phyloP scores from a whole-genome alignment of 2,329 filamentous ascomycete species.

The Huntiella omanensis region DNA sequence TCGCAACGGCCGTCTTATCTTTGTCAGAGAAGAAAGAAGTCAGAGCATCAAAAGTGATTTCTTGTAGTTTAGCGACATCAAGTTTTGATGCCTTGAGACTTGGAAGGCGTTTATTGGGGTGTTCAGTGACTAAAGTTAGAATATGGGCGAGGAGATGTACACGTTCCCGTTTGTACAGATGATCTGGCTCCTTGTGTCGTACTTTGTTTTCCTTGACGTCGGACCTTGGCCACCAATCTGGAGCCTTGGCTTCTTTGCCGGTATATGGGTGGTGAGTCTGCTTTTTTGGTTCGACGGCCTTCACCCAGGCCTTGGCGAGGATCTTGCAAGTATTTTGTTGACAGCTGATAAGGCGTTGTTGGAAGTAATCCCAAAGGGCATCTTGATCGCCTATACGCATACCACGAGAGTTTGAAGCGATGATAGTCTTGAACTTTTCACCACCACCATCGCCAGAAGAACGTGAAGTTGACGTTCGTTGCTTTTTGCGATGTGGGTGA shows the following conservation, averaged over 20 bases:
- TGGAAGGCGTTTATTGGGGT: constrained; percentile 28
- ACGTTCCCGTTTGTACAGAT: constrained; percentile 46
- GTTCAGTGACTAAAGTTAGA: constrained; percentile 35
- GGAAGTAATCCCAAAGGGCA: constrained; percentile 40
- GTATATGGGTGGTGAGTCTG: constrained; percentile 59
- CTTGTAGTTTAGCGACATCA: constrained; percentile 36
- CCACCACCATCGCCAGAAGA: too few relatives aligned
- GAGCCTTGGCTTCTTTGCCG: constrained; percentile 39
- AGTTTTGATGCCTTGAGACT: constrained; percentile 34
- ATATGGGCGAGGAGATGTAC: constrained; percentile 41
- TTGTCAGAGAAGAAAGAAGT: constrained; percentile 39
- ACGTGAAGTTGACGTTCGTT: too few relatives aligned
- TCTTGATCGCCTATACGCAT: constrained; percentile 34
- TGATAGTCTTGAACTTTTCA: too few relatives aligned
- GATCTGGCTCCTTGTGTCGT: constrained; percentile 55
- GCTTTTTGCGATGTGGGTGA: too few relatives aligned
- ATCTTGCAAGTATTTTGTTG: constrained; percentile 56
- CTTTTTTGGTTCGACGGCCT: constrained; percentile 58
- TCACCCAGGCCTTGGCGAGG: constrained; percentile 59
- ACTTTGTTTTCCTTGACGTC: constrained; percentile 33
- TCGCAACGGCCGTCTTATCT: constrained; percentile 30
- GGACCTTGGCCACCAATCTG: constrained; percentile 47
- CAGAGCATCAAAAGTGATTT: constrained; percentile 37
- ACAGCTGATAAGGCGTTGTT: constrained; percentile 41
- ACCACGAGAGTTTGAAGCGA: background rate